Conservation (phyloP, 2,329 filamentous ascomycete species). For the Sporothrix globosa region DNA sequence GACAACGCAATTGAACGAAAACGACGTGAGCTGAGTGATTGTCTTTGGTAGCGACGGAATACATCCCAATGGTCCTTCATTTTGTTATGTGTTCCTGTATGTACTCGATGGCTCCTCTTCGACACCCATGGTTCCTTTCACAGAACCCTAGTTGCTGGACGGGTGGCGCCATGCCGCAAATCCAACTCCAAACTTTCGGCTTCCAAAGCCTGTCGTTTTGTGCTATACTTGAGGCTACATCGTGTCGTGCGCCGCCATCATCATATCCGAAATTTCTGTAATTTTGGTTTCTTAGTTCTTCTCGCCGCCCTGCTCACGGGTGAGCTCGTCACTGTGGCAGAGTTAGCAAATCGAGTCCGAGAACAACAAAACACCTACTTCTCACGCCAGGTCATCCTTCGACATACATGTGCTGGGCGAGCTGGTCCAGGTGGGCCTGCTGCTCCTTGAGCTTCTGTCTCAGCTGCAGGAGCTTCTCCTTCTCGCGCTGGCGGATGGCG, state of each 20-base stretch:
- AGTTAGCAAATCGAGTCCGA: constrained; percentile 3
- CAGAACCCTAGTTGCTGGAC: neutral
- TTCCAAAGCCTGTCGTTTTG: constrained; percentile 7
- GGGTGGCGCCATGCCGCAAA: neutral
- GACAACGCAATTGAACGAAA: neutral
- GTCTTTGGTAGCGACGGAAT: constrained; percentile 1
- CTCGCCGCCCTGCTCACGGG: constrained; percentile 71
- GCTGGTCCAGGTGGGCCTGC: constrained; percentile 79
- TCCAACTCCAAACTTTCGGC: neutral
- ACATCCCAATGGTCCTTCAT: neutral
- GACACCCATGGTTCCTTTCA: neutral
- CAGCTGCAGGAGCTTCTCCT: constrained; percentile 82
- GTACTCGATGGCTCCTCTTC: constrained; percentile 5
- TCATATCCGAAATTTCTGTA: neutral
- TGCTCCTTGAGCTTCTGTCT: constrained; percentile 75
- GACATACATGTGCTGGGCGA: constrained; percentile 83
- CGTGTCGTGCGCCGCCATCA: neutral
- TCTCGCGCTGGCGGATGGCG: constrained; percentile 84
- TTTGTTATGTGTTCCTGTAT: constrained; percentile 18
- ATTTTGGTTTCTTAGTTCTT: constrained; percentile 52
- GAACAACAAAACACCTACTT: neutral
- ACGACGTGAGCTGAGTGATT: neutral
- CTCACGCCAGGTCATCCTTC: neutral
- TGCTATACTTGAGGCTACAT: neutral
- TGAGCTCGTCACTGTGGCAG: constrained; percentile 69